phyloP scores from a whole-genome alignment of 768 basidiomycete species.

The Suillus alpinus region DNA sequence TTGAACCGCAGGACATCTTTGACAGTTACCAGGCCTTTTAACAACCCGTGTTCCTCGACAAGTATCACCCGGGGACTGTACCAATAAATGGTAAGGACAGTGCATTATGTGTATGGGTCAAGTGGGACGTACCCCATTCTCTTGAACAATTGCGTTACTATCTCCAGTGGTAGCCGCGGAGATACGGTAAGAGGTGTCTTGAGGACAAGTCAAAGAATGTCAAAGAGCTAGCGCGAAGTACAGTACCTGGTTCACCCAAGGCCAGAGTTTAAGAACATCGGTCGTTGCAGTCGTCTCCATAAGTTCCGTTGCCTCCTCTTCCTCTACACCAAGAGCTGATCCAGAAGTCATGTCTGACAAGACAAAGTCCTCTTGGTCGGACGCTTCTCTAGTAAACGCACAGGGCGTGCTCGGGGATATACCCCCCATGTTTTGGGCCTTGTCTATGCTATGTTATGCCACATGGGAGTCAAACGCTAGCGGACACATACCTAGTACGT shows the following conservation, averaged over 20 bases:
- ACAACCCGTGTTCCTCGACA: constrained; percentile 79
- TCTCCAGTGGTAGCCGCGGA: constrained; percentile 88
- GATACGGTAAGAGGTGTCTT: constrained; percentile 95
- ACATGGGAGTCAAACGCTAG: background rate
- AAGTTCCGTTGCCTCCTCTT: constrained; percentile 64
- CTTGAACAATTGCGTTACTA: constrained; percentile 97
- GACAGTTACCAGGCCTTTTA: constrained; percentile 88
- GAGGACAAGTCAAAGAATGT: background rate
- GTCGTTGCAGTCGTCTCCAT: constrained; percentile 58
- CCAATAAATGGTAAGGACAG: background rate
- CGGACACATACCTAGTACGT: constrained; percentile 69
- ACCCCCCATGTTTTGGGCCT: constrained; percentile 61
- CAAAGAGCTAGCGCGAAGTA: background rate
- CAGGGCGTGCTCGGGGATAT: constrained; percentile 67
- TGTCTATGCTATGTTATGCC: constrained; percentile 46
- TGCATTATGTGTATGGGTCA: background rate
- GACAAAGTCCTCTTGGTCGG: constrained; percentile 51
- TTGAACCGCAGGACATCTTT: constrained; percentile 95
- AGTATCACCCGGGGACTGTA: constrained; percentile 92
- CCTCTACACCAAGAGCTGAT: constrained; percentile 58
- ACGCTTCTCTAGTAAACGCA: constrained; percentile 54
- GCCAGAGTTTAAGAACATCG: constrained; percentile 67
- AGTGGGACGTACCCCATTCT: constrained; percentile 81
- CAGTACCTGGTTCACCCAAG: constrained; percentile 91
- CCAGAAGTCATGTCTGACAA: constrained; percentile 42